These are phyloP conservation scores for Chaetomium olivaceum DNA, from an alignment of 2,329 filamentous ascomycete genomes.

Conservation along the genomic window DNA sequence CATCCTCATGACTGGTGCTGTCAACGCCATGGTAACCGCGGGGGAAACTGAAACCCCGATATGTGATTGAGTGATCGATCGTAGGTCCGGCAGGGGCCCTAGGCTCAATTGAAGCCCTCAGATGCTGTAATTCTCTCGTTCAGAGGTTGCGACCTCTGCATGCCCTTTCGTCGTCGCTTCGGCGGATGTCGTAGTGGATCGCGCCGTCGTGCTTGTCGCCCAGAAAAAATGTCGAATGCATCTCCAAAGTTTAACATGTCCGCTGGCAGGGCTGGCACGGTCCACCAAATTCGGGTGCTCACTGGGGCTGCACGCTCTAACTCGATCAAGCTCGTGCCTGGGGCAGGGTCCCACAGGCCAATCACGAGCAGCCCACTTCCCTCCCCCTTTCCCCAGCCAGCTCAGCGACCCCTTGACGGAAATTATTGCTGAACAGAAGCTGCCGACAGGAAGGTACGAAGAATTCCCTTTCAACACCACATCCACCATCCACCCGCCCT, in stretches of 20 bases:
- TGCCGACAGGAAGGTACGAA: conserved; percentile 32
- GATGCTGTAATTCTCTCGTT: background rate
- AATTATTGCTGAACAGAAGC: conserved; percentile 36
- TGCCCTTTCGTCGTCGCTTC: conserved; percentile 24
- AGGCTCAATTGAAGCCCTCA: background rate
- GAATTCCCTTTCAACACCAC: conserved; percentile 31
- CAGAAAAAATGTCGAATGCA: conserved; percentile 32
- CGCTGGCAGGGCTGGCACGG: conserved; percentile 31
- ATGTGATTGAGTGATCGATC: background rate
- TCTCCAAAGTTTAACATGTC: background rate
- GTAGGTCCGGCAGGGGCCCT: background rate
- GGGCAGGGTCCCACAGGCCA: conserved; percentile 31
- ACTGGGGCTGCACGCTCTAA: conserved; percentile 24
- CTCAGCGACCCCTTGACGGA: conserved; percentile 34
- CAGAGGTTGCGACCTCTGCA: conserved; percentile 8
- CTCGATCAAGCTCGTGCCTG: conserved; percentile 30
- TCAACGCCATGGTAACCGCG: conserved; percentile 28
- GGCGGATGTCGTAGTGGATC: conserved; percentile 19
- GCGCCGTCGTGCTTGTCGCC: conserved; percentile 10
- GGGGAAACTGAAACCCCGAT: background rate
- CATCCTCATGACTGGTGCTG: conserved; percentile 31
- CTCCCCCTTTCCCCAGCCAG: conserved; percentile 44
- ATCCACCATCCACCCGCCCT: conserved; percentile 26
- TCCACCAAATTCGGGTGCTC: conserved; percentile 24
- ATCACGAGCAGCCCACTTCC: conserved; percentile 33